Conservation (phyloP, 495 filamentous ascomycete species). For the Cercophora newfieldiana region DNA sequence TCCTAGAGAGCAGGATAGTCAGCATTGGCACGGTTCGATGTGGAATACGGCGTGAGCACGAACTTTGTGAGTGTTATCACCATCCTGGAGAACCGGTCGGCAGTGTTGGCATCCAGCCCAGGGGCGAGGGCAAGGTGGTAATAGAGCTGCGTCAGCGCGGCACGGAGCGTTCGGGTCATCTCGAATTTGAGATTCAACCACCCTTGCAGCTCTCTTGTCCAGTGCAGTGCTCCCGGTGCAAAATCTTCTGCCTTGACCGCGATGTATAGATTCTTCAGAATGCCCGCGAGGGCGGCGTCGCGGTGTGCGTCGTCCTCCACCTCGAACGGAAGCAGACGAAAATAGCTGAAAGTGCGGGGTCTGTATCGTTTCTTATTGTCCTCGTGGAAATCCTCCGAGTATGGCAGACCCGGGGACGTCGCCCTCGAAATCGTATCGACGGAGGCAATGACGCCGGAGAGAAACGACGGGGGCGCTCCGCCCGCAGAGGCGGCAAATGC, state of each 20-base stretch:
- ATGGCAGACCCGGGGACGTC: constrained; percentile 47
- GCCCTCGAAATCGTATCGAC: constrained; percentile 51
- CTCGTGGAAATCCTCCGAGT: constrained; percentile 30
- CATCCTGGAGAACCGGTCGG: constrained; percentile 95
- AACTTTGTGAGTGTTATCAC: constrained; percentile 91
- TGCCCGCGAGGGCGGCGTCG: constrained; percentile 73
- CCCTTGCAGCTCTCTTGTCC: constrained; percentile 92
- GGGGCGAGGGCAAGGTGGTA: constrained; percentile 92
- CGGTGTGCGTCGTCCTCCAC: constrained; percentile 75
- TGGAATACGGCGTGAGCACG: constrained; percentile 27
- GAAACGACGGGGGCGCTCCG: constrained; percentile 25
- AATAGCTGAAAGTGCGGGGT: constrained; percentile 90
- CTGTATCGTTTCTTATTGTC: constrained; percentile 65
- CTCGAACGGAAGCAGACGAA: constrained; percentile 80
- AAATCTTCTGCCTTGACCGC: constrained; percentile 91
- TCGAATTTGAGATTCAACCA: constrained; percentile 98
- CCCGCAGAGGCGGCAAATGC: constrained; percentile 27
- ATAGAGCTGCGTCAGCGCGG: constrained; percentile 84
- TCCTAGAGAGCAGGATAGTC: constrained; percentile 52
- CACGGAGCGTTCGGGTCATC: constrained; percentile 75
- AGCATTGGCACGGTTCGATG: neutral
- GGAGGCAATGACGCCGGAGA: constrained; percentile 27
- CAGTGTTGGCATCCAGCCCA: constrained; percentile 75
- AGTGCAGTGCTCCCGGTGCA: constrained; percentile 87
- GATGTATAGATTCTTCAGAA: constrained; percentile 89